Percentiles rank a stretch among this genome's conserved stretches.
Conservation (phyloP, 2,329 filamentous ascomycete species). For the Colletotrichum lini region DNA sequence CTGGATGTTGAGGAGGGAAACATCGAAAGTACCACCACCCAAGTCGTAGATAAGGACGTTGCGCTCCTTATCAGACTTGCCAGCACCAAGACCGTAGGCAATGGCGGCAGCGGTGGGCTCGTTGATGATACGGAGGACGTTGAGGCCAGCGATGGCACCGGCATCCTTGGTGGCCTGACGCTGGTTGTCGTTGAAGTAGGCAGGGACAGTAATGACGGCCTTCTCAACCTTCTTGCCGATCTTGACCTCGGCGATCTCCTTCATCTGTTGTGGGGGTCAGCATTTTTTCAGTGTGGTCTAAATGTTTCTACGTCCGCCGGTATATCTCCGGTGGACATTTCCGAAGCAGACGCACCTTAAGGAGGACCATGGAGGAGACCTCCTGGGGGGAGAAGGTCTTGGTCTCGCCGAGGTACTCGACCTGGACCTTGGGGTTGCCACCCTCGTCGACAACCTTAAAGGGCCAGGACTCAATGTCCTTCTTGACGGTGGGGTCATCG, state of each 20-base stretch:
- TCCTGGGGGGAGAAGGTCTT: constrained; percentile 99
- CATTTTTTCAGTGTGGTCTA: not conserved
- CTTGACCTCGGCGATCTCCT: constrained; percentile 98
- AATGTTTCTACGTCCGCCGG: not conserved
- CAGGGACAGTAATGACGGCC: constrained; percentile 98
- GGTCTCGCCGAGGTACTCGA: constrained; percentile 93
- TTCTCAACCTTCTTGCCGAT: constrained; percentile 99
- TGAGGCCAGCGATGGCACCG: constrained; percentile 95
- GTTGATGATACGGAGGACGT: constrained; percentile 99
- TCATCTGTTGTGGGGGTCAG: constrained; percentile 77
- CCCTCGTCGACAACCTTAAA: constrained; percentile 97
- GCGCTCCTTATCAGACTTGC: constrained; percentile 97
- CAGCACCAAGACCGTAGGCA: constrained; percentile 95
- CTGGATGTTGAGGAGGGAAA: constrained; percentile 98
- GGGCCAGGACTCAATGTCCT: constrained; percentile 98
- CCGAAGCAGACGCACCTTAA: constrained; percentile 77
- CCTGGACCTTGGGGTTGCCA: constrained; percentile 92
- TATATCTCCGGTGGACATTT: not conserved
- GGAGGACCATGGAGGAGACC: constrained; percentile 98
- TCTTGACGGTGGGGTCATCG: constrained; percentile 97
- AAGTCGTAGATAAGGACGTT: constrained; percentile 99
- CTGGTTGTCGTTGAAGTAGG: constrained; percentile 99
- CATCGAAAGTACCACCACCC: constrained; percentile 99
- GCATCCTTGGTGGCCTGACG: constrained; percentile 99
- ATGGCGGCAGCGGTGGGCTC: constrained; percentile 98